Percentiles rank a stretch among this genome's conserved stretches.
Evolutionary conservation across 169 alveolate genomes (phyloP).

Genomic region (Toxoplasma gondii): DNA sequence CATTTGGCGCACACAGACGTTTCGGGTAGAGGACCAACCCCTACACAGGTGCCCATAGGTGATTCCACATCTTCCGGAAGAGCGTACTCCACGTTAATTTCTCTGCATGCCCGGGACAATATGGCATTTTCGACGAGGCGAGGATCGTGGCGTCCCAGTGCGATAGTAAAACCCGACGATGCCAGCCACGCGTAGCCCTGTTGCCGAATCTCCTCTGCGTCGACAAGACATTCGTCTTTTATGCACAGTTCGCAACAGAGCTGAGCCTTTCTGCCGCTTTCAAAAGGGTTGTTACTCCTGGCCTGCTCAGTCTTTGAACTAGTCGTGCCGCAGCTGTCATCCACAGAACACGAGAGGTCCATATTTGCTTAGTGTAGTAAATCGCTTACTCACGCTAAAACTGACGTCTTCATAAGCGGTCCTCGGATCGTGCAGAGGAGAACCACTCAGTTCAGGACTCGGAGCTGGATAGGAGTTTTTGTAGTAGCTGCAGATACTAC

Average conservation of each 20-base stretch:
- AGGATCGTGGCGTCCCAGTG: slow-evolving; percentile 47
- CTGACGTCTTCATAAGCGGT: too few relatives aligned
- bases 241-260: slow-evolving; percentile 1
- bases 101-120: neutral
- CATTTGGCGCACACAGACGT: neutral
- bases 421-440: too few relatives aligned
- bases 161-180: slow-evolving; percentile 42
- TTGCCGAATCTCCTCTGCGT: neutral
- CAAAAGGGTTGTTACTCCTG: neutral
- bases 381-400: too few relatives aligned
- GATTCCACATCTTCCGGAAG: neutral
- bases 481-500: too few relatives aligned
- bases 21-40: neutral
- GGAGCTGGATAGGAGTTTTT: too few relatives aligned
- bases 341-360: too few relatives aligned
- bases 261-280: neutral
- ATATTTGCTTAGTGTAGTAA: too few relatives aligned
- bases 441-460: too few relatives aligned
- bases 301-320: neutral
- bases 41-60: neutral
- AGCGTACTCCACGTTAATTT: slow-evolving; percentile 18
- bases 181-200: slow-evolving; percentile 49
- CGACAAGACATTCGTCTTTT: neutral
- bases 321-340: neutral
- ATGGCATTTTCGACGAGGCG: slow-evolving; percentile 5